Conservation (phyloP, 1,284 basidiomycete species). For the Leccinum pallidistipes region DNA sequence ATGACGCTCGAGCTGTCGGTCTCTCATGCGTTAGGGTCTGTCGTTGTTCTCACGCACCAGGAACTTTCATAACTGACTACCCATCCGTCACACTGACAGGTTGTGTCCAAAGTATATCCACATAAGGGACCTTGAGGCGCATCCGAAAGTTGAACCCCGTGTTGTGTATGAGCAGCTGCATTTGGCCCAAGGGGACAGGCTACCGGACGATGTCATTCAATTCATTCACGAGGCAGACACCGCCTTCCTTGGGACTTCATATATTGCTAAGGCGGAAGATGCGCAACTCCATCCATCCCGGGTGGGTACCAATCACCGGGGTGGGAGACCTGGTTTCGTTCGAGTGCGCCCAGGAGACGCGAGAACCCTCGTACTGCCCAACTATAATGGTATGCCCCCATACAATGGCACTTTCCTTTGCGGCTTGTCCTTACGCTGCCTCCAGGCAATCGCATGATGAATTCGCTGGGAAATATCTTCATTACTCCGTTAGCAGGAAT, state of each 20-base stretch:
- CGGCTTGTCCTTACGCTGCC: background rate
- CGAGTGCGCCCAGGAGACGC: conserved; percentile 53
- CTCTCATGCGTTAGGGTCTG: conserved; percentile 57
- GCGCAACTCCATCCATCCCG: conserved; percentile 49
- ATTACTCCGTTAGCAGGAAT: conserved; percentile 53
- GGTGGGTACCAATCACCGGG: conserved; percentile 61
- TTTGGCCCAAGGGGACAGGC: conserved; percentile 33
- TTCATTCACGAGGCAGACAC: conserved; percentile 53
- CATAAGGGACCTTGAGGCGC: conserved; percentile 45
- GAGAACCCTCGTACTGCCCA: conserved; percentile 56
- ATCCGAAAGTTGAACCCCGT: conserved; percentile 38
- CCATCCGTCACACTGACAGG: background rate
- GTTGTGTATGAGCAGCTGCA: conserved; percentile 37
- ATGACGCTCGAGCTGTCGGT: conserved; percentile 40
- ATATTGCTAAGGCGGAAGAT: conserved; percentile 41
- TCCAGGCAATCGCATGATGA: conserved; percentile 58
- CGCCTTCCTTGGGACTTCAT: conserved; percentile 54
- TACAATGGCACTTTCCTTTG: background rate
- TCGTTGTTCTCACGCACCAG: background rate
- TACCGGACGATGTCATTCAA: conserved; percentile 48
- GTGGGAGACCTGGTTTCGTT: conserved; percentile 59
- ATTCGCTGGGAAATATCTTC: conserved; percentile 63
- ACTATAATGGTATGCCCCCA: conserved; percentile 51
- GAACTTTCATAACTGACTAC: background rate
- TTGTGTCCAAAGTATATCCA: conserved; percentile 67